Conservation (phyloP, 1,284 basidiomycete species). For the Ganoderma sinense region DNA sequence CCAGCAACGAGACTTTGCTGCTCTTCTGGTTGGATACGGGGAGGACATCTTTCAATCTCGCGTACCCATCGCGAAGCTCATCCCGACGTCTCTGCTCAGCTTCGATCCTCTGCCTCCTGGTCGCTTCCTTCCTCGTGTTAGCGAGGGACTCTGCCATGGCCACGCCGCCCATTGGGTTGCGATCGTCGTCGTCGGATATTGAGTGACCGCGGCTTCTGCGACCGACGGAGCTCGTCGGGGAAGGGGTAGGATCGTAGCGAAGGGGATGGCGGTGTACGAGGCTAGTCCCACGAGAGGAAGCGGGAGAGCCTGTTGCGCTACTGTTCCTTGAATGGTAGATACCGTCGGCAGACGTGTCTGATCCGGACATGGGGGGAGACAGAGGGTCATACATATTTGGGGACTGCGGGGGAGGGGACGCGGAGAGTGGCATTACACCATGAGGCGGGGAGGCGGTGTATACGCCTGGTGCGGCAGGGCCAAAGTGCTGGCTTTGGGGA, state of each 20-base stretch:
- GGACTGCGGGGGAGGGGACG: slow-evolving; percentile 74
- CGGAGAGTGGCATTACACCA: slow-evolving; percentile 57
- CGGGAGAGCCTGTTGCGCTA: slow-evolving; percentile 76
- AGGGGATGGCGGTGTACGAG: slow-evolving; percentile 75
- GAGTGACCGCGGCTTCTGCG: slow-evolving; percentile 71
- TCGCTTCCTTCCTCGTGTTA: slow-evolving; percentile 83
- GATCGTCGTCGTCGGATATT: slow-evolving; percentile 79
- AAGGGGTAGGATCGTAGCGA: slow-evolving; percentile 79
- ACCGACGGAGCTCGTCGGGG: slow-evolving; percentile 75
- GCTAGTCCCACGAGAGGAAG: slow-evolving; percentile 74
- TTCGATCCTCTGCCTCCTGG: slow-evolving; percentile 82
- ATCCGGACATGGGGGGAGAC: slow-evolving; percentile 84
- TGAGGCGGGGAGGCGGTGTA: slow-evolving; percentile 58
- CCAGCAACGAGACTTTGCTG: slow-evolving; percentile 87
- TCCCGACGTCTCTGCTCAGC: slow-evolving; percentile 88
- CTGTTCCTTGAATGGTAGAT: slow-evolving; percentile 79
- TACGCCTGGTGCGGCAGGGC: slow-evolving; percentile 46
- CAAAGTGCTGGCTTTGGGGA: slow-evolving; percentile 37
- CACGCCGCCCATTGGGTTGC: slow-evolving; percentile 68
- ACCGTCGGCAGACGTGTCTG: slow-evolving; percentile 83
- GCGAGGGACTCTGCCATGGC: slow-evolving; percentile 72
- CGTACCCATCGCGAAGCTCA: slow-evolving; percentile 88
- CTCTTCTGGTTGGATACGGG: slow-evolving; percentile 88
- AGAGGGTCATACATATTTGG: slow-evolving; percentile 83
- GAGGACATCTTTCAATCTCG: slow-evolving; percentile 84